Evolutionary conservation across 2,329 filamentous ascomycete species (phyloP), one percentile per base, ranked within the genome.

Genomic region (Colletotrichum spinosum): DNA sequence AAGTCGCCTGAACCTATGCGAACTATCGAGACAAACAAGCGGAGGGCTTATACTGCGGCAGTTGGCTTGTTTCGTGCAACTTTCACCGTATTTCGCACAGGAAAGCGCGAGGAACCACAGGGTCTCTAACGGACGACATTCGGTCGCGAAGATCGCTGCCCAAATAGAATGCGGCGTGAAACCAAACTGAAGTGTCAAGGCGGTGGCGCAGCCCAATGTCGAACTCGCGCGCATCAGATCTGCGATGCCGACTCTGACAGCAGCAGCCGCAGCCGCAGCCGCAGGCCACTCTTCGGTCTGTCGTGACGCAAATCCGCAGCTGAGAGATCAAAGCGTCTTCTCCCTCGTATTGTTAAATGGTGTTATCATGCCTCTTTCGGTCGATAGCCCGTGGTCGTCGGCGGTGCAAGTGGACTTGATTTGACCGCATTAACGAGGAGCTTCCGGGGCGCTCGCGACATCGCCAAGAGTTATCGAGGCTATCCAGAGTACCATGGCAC

Each of bases 151-250:
- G 33, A 42, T 55, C 50, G 8, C 25, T 42, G n/a, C 42, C 55
- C 50, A 25, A n/a, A 42, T 44, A 60, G 38, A 59, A 25, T 6
- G 38, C 42, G 5, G 51, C 50, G 41, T 61, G 62, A 61, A 65
- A 65, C 57, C 50, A 12, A n/a, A 12, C 6, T 41, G 45, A 54
- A 64, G 34, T 44, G 62, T 61, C 62, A 61, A 52, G 62, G 62
- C 62, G 62, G 62, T 62, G 62, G 62, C 62, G 62, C 62, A 62
- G 62, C 25, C 25, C 58, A 55, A 46, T 33, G 13, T 45, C 39
- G 35, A 25, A 45, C 25, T 52, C 52, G 62, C 57, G 44, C 57
- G 57, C 51, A 62, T 62, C 35, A 50, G 62, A 65, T 55, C 52
- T 65, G 62, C 57, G 48, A 42, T 42, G 38, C 62, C 58, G 58